These are phyloP conservation scores for Sherardia arvensis DNA, from an alignment of 257 asterid genomes.

Conservation along the genomic window DNA sequence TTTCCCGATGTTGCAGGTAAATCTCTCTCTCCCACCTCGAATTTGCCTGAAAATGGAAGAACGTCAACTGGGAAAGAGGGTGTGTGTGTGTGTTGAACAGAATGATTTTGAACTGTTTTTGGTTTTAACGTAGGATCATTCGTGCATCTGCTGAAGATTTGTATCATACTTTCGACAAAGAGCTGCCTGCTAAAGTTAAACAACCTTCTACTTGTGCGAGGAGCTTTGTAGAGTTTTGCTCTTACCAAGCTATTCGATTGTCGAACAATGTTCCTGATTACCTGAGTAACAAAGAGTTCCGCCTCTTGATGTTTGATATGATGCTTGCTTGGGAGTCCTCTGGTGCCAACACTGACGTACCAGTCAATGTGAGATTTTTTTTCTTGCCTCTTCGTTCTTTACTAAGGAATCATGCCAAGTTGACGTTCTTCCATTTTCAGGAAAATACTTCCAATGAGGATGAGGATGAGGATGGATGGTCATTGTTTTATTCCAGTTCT, in stretches of 20 bases:
- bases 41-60: too few relatives aligned
- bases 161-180: slow-evolving; percentile 45
- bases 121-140: slow-evolving; percentile 43
- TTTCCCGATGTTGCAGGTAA: slow-evolving; percentile 60
- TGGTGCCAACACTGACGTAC: slow-evolving; percentile 32
- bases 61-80: too few relatives aligned
- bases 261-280: slow-evolving; percentile 46
- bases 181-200: slow-evolving; percentile 43
- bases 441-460: slow-evolving; percentile 35
- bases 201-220: slow-evolving; percentile 55
- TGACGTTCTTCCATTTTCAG: slow-evolving; percentile 25
- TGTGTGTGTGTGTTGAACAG: too few relatives aligned
- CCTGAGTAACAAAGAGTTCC: slow-evolving; percentile 57
- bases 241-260: slow-evolving; percentile 51
- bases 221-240: slow-evolving; percentile 70
- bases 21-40: not conserved
- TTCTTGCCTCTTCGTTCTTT: not conserved
- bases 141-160: slow-evolving; percentile 42
- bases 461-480: slow-evolving; percentile 72
- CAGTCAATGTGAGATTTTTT: slow-evolving; percentile 35
- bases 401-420: not conserved
- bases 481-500: slow-evolving; percentile 68
- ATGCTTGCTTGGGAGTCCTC: slow-evolving; percentile 96
- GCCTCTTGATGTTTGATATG: slow-evolving; percentile 73
- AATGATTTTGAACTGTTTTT: not conserved